phyloP scores from a whole-genome alignment of 805 yeast species.

The Hanseniaspora jakobsenii region DNA sequence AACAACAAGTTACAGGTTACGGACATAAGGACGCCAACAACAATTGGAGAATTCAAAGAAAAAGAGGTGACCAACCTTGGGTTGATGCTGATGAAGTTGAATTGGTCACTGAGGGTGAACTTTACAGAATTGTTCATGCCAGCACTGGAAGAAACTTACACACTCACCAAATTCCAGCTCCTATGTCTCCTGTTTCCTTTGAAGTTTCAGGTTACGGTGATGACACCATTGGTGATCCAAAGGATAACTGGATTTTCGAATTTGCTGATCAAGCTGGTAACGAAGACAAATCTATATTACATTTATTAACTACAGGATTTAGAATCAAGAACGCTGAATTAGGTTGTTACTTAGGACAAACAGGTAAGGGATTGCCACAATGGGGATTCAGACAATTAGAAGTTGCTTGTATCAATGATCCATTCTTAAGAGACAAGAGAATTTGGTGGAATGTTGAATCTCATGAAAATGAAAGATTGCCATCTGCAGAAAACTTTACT shows the following conservation, averaged over 20 bases:
- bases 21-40: conserved; percentile 82
- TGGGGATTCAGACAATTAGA: conserved; percentile 85
- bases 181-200: conserved; percentile 49
- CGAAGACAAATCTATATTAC: conserved; percentile 43
- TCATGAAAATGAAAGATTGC: conserved; percentile 50
- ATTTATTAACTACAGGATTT: conserved; percentile 66
- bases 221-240: conserved; percentile 54
- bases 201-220: conserved; percentile 88
- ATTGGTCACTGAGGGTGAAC: conserved; percentile 47
- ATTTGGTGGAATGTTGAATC: conserved; percentile 83
- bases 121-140: conserved; percentile 60
- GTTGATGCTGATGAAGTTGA: conserved; percentile 22
- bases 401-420: conserved; percentile 52
- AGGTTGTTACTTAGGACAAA: conserved; percentile 68
- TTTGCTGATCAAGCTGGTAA: conserved; percentile 50
- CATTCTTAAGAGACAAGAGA: conserved; percentile 64
- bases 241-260: conserved; percentile 87
- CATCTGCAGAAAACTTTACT: conserved; percentile 35
- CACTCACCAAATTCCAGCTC: conserved; percentile 70
- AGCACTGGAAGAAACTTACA: conserved; percentile 65
- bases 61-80: conserved; percentile 32
- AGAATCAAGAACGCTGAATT: conserved; percentile 50
- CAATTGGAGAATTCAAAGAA: conserved; percentile 61
- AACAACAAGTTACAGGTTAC: conserved; percentile 90
- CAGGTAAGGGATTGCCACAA: conserved; percentile 55